These are phyloP conservation scores for Kurtzmaniella cleridarum DNA, from an alignment of 805 yeast genomes.

Conservation along the genomic window DNA sequence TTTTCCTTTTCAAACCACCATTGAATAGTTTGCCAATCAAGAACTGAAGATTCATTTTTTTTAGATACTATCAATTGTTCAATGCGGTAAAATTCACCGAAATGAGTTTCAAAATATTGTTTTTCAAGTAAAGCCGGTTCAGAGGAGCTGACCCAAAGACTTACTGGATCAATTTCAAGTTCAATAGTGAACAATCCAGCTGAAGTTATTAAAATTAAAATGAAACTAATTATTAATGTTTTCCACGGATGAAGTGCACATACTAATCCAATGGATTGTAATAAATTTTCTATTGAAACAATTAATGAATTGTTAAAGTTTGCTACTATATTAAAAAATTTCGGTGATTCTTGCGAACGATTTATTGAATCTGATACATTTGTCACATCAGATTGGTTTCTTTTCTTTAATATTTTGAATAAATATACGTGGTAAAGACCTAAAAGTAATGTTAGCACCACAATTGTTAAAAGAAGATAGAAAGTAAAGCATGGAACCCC, in stretches of 20 bases:
- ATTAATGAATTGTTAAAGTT: neutral
- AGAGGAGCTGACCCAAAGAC: conserved; percentile 82
- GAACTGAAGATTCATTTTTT: conserved; percentile 52
- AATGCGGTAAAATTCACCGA: conserved; percentile 88
- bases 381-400: no score
- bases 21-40: conserved; percentile 57
- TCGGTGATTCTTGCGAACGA: no score
- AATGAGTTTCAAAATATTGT: conserved; percentile 65
- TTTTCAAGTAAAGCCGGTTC: conserved; percentile 68
- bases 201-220: conserved; percentile 31
- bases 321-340: no score
- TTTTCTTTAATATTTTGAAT: no score
- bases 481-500: conserved; percentile 71
- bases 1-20: conserved; percentile 90
- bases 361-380: no score
- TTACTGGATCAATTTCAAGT: conserved; percentile 75
- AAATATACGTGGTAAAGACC: conserved; percentile 35
- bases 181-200: conserved; percentile 46
- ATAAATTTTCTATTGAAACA: conserved; percentile 20
- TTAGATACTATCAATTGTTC: conserved; percentile 68
- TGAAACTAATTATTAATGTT: conserved; percentile 17
- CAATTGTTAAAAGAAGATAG: conserved; percentile 49
- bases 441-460: conserved; percentile 28
- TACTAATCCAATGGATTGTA: conserved; percentile 47
- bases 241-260: conserved; percentile 58